phyloP scores from a whole-genome alignment of 768 basidiomycete species.

The Hygrocybe coccinea region DNA sequence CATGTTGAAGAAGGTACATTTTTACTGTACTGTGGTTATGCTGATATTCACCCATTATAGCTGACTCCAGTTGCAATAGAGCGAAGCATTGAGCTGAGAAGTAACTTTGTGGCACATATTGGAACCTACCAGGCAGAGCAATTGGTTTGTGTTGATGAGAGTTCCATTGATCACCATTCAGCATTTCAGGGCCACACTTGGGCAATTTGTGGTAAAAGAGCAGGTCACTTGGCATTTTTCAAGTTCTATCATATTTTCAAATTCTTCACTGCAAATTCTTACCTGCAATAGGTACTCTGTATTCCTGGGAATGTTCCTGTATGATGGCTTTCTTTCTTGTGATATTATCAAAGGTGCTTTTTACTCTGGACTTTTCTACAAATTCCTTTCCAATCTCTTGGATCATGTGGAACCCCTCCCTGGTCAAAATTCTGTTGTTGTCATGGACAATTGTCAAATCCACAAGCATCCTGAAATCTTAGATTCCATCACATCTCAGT shows the following conservation, averaged over 20 bases:
- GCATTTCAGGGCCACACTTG: conserved; percentile 22
- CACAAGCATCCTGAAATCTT: conserved; percentile 22
- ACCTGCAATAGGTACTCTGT: conserved; percentile 27
- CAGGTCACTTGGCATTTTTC: conserved; percentile 22
- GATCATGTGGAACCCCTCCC: conserved; percentile 31
- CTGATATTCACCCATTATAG: conserved; percentile 7
- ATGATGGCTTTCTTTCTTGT: conserved; percentile 22
- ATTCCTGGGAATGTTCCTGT: conserved; percentile 25
- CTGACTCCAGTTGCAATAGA: conserved; percentile 18
- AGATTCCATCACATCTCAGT: conserved; percentile 18
- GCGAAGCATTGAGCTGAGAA: conserved; percentile 13
- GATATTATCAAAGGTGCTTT: conserved; percentile 27
- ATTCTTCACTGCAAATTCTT: neutral
- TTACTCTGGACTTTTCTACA: conserved; percentile 14
- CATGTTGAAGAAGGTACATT: conserved; percentile 13
- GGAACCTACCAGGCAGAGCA: conserved; percentile 17
- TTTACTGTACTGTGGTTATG: too few species aligned
- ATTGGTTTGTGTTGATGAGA: conserved; percentile 31
- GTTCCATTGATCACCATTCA: conserved; percentile 22
- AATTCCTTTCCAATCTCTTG: conserved; percentile 20
- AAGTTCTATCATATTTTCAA: conserved; percentile 13
- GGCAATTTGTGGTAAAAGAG: conserved; percentile 22
- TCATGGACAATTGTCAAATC: conserved; percentile 33
- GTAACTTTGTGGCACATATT: conserved; percentile 13
- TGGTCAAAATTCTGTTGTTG: conserved; percentile 24